A percentile compares a stretch with the other conserved stretches of the same genome.
Conservation (phyloP, 1,284 basidiomycete species). For the Trichosporon faecale region DNA sequence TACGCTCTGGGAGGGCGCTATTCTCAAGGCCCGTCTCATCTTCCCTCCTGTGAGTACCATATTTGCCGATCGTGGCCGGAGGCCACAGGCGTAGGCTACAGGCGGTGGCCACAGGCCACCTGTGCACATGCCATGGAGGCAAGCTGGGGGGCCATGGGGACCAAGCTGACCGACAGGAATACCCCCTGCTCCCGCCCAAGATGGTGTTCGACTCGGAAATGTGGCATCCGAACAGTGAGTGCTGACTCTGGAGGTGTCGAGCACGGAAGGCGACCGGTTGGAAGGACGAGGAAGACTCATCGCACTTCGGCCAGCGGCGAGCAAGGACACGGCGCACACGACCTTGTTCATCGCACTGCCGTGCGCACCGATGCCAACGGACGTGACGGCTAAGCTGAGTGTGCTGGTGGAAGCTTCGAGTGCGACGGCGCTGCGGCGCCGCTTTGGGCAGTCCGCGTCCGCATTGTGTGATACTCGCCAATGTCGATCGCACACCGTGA, state of each 20-base stretch:
- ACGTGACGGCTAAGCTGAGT: too few species aligned
- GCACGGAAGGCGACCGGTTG: background rate
- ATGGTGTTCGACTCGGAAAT: constrained; percentile 93
- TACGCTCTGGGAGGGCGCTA: constrained; percentile 88
- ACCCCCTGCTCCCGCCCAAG: constrained; percentile 87
- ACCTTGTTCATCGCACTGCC: too few species aligned
- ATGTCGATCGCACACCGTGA: background rate
- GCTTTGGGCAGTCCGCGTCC: too few species aligned
- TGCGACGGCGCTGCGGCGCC: too few species aligned
- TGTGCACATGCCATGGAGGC: too few species aligned
- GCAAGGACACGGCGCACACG: too few species aligned
- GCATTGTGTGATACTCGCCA: background rate
- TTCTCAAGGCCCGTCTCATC: constrained; percentile 79
- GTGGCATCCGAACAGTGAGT: constrained; percentile 98
- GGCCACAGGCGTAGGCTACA: too few species aligned
- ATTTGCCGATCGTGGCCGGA: too few species aligned
- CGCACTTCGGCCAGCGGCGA: background rate
- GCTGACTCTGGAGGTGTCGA: background rate
- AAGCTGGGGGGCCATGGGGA: too few species aligned
- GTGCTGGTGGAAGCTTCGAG: too few species aligned
- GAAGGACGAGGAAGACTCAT: background rate
- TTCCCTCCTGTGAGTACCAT: constrained; percentile 65
- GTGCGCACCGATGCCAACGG: too few species aligned
- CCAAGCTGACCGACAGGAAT: constrained; percentile 59
- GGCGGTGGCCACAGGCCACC: too few species aligned